Base-by-base conservation (phyloP, 176 grass and related monocot genomes). In the Melocanna baccifera region DNA sequence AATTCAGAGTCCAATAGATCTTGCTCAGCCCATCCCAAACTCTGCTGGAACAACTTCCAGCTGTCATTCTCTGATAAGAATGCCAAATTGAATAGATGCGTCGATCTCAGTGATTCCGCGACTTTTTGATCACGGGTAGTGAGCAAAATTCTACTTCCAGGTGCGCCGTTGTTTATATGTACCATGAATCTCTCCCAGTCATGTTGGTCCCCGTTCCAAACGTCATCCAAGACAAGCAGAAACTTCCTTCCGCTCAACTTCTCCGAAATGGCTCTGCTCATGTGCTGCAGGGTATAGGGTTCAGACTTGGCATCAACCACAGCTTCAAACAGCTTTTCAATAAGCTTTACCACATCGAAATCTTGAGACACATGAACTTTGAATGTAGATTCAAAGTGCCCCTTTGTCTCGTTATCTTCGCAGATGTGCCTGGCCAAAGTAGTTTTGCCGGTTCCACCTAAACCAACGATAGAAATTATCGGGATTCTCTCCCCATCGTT, bases 401-500 rank as follows among this genome's bases (percentile, higher is more conserved):
- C 6, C 15, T 29, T 14, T 67, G 77, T 39, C 4, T 4, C 36
- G 1, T 9, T 2, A 58, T 87, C 46, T 68, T 83, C 36, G 4
- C 52, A 83, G 1, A 67, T 51, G 0, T 70, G 45, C 25, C 80
- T 75, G 3, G 85, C 74, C 12, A 84, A 36, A 1, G 84, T 91
- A 43, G 85, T 91, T 32, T 91, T 87, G 0, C 89, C 75, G 0
- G 77, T 26, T 7, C 89, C 89, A 4, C 77, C 84, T 56, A 87
- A 6, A 3, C 84, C 84, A 22, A 87, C 23, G 0, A 91, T 10
- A 19, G 66, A 73, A 22, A 87, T 5, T 51, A 25, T 34, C 18
- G 2, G 2, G 0, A 16, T 34, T 30, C 18, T 13, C 0, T 65
- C 13, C 19, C 8, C 8, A 4, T 3, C 25, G 7, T 52, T 23